These are phyloP conservation scores for Dipodascopsis tothii DNA, from an alignment of 805 yeast genomes.

Conservation along the genomic window DNA sequence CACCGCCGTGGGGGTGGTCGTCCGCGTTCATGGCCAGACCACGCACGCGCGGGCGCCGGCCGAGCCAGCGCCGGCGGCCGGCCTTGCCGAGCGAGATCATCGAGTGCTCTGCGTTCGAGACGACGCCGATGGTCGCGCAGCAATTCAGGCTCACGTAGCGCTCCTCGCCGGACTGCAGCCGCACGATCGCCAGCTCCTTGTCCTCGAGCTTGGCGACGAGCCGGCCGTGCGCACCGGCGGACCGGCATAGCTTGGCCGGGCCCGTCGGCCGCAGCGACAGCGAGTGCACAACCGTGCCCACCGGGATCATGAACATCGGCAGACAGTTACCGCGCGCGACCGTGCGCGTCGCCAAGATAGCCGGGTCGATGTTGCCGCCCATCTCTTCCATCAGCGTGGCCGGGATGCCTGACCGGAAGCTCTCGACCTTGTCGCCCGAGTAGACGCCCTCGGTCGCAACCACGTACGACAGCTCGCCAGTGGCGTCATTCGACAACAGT, in stretches of 20 bases:
- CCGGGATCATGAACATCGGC: slow-evolving; percentile 88
- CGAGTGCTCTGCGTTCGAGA: slow-evolving; percentile 88
- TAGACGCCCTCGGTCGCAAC: slow-evolving; percentile 88
- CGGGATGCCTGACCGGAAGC: slow-evolving; percentile 85
- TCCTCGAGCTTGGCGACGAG: slow-evolving; percentile 70
- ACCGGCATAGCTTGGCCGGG: slow-evolving; percentile 78
- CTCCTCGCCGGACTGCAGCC: slow-evolving; percentile 87
- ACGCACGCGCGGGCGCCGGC: slow-evolving; percentile 90
- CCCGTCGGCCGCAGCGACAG: slow-evolving; percentile 73
- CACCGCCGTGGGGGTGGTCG: slow-evolving; percentile 99
- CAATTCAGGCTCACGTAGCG: slow-evolving; percentile 79
- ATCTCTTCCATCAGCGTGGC: slow-evolving; percentile 62
- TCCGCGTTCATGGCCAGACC: slow-evolving; percentile 97
- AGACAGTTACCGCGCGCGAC: slow-evolving; percentile 91
- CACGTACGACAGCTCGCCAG: slow-evolving; percentile 66
- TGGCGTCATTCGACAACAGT: slow-evolving; percentile 54
- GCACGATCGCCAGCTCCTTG: slow-evolving; percentile 63
- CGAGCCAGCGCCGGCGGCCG: slow-evolving; percentile 86
- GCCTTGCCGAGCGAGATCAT: slow-evolving; percentile 90
- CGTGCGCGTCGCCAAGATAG: slow-evolving; percentile 75
- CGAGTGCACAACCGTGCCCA: slow-evolving; percentile 83
- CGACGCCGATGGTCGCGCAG: slow-evolving; percentile 89
- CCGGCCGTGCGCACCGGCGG: slow-evolving; percentile 94
- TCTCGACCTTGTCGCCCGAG: slow-evolving; percentile 84
- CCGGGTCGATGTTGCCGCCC: slow-evolving; percentile 86